These are phyloP conservation scores for Lotus japonicus DNA, from an alignment of 306 rosid genomes.

Conservation along the genomic window DNA sequence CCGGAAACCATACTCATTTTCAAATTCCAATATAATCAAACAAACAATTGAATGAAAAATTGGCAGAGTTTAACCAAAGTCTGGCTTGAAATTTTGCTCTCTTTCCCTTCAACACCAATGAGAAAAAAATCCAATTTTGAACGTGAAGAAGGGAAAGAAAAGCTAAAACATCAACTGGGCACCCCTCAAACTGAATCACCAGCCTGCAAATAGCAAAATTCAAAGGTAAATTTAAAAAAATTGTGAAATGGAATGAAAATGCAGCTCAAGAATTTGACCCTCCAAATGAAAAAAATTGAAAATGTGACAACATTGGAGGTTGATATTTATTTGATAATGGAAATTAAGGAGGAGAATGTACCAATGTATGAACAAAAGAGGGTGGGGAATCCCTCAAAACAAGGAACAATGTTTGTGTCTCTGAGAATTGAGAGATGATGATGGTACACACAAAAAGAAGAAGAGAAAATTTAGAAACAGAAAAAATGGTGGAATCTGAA, in stretches of 20 bases:
- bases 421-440: not conserved
- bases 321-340: too few relatives aligned
- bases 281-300: not conserved
- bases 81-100: constrained; percentile 25
- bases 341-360: not conserved
- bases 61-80: not conserved
- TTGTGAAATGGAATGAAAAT: not conserved
- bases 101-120: constrained; percentile 57
- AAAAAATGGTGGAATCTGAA: not conserved
- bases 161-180: constrained; percentile 27
- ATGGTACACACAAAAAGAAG: not conserved
- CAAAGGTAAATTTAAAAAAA: constrained; percentile 2
- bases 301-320: not conserved
- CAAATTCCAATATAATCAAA: not conserved
- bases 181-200: constrained; percentile 30
- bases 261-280: constrained; percentile 14
- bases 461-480: too few relatives aligned
- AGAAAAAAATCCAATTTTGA: constrained; percentile 9
- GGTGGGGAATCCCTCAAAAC: constrained; percentile 16
- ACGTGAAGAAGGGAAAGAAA: constrained; percentile 63
- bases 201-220: constrained; percentile 36
- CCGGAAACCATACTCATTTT: constrained; percentile 67
- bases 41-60: not conserved
- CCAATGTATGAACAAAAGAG: constrained; percentile 12
- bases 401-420: constrained; percentile 3